A percentile compares a stretch with the other conserved stretches of the same genome.
Evolutionary conservation across 768 basidiomycete species (phyloP).

Genomic region (Leucocoprinus sp.): DNA sequence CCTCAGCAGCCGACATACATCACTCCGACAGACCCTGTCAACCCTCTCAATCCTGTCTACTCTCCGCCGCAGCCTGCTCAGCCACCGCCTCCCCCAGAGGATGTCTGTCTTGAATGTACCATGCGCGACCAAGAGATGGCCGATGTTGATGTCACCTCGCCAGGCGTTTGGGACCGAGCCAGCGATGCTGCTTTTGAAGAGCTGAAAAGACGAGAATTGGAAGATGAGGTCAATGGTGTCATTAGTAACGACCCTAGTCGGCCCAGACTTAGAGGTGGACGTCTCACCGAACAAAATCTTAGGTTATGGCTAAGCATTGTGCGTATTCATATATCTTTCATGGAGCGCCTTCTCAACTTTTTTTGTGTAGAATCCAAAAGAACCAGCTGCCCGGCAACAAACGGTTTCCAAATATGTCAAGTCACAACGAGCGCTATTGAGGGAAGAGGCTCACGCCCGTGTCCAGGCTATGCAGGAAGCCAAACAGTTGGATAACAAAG

Average conservation of each 20-base stretch:
- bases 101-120: slow-evolving; percentile 93
- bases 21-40: slow-evolving; percentile 45
- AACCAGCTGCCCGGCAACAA: slow-evolving; percentile 78
- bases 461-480: slow-evolving; percentile 74
- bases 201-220: slow-evolving; percentile 59
- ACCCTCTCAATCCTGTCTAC: slow-evolving; percentile 57
- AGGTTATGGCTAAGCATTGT: slow-evolving; percentile 76
- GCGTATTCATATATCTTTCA: slow-evolving; percentile 22
- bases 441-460: slow-evolving; percentile 75
- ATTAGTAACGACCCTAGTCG: slow-evolving; percentile 46
- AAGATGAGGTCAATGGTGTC: slow-evolving; percentile 51
- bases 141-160: slow-evolving; percentile 81
- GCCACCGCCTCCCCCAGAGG: slow-evolving; percentile 49
- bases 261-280: slow-evolving; percentile 58
- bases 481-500: slow-evolving; percentile 61
- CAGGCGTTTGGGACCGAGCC: slow-evolving; percentile 86
- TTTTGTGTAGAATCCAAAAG: slow-evolving; percentile 70
- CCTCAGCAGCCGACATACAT: slow-evolving; percentile 76
- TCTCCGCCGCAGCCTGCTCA: slow-evolving; percentile 48
- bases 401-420: slow-evolving; percentile 78
- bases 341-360: slow-evolving; percentile 11
- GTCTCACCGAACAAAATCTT: slow-evolving; percentile 69
- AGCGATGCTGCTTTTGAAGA: slow-evolving; percentile 82
- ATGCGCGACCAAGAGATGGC: slow-evolving; percentile 99
- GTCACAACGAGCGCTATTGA: slow-evolving; percentile 70